Conservation (phyloP, 768 basidiomycete species). For the Exidia glandulosa region DNA sequence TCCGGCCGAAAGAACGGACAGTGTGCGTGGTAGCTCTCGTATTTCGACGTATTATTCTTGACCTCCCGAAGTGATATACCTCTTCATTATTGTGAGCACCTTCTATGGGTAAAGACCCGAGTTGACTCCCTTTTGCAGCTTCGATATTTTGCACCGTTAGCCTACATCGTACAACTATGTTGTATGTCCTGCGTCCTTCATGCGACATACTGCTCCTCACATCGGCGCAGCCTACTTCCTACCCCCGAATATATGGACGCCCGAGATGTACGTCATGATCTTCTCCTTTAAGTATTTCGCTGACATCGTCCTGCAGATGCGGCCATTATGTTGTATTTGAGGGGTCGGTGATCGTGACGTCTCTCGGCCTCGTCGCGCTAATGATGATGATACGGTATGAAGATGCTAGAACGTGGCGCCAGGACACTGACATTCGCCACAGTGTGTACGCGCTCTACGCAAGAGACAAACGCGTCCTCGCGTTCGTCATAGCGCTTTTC, state of each 20-base stretch:
- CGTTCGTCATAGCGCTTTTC: constrained; percentile 24
- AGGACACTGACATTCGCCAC: neutral
- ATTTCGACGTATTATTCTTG: no score
- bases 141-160: neutral
- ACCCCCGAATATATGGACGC: neutral
- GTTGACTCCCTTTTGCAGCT: neutral
- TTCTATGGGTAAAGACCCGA: neutral
- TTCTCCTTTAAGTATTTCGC: neutral
- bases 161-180: neutral
- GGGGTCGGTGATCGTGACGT: constrained; percentile 38
- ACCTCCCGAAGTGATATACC: neutral
- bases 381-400: constrained; percentile 49
- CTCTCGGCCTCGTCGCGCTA: constrained; percentile 37
- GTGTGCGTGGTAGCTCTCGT: no score
- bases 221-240: neutral
- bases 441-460: constrained; percentile 23
- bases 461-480: constrained; percentile 12
- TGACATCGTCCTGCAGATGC: constrained; percentile 9
- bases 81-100: neutral
- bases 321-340: constrained; percentile 21
- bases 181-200: neutral
- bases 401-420: no score
- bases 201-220: no score
- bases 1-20: no score
- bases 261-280: neutral